Conservation (phyloP, 2,329 filamentous ascomycete species). For the Penicillium sumatraense region DNA sequence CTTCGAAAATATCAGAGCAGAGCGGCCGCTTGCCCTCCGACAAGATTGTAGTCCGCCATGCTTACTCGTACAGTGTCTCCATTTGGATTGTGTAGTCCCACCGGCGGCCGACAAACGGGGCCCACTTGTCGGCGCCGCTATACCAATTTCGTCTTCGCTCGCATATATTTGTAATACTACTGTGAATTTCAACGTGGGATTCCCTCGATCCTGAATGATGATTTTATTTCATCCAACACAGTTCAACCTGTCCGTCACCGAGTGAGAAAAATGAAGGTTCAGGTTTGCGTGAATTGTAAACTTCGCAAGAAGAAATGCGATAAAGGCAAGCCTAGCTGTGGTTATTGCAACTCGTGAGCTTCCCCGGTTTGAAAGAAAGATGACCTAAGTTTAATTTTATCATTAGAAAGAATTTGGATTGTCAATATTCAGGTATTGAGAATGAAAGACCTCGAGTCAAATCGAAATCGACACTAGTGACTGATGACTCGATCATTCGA, state of each 20-base stretch:
- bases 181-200: neutral
- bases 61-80: neutral
- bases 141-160: neutral
- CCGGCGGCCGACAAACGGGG: neutral
- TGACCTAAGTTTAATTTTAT: neutral
- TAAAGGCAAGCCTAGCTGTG: slow-evolving; percentile 17
- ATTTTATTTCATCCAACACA: neutral
- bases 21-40: neutral
- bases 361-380: neutral
- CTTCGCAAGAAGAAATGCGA: slow-evolving; percentile 25
- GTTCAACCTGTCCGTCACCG: neutral
- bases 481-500: neutral
- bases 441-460: neutral
- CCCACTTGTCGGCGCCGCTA: slow-evolving; percentile 7
- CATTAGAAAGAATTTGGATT: slow-evolving; percentile 4
- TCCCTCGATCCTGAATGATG: neutral
- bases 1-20: neutral
- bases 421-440: neutral
- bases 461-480: neutral
- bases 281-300: slow-evolving; percentile 17
- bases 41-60: neutral
- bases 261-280: neutral
- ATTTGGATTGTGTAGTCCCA: neutral
- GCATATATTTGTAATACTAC: neutral
- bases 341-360: slow-evolving; percentile 12